phyloP scores from a whole-genome alignment of 768 basidiomycete species.

The Russula brevipes region DNA sequence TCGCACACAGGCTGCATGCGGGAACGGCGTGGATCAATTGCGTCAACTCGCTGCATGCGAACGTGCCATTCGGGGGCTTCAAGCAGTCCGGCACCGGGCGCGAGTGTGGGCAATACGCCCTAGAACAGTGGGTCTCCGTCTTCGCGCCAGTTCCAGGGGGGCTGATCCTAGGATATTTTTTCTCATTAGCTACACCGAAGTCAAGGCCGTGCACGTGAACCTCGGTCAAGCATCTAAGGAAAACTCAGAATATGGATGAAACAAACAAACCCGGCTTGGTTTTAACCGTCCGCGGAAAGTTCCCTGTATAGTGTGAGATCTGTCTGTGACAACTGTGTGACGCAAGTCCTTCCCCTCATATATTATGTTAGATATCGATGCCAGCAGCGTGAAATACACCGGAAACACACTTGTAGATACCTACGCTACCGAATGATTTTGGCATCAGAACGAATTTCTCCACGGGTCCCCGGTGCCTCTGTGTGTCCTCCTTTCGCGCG shows the following conservation, averaged over 20 bases:
- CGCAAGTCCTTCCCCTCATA: not conserved
- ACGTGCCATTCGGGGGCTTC: slow-evolving; percentile 61
- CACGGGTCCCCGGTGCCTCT: too few relatives aligned
- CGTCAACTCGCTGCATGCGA: slow-evolving; percentile 36
- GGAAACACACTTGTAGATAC: too few relatives aligned
- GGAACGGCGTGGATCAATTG: slow-evolving; percentile 73
- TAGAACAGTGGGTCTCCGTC: slow-evolving; percentile 28
- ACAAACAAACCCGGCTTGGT: not conserved
- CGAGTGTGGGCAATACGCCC: slow-evolving; percentile 55
- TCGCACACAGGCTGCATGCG: slow-evolving; percentile 70
- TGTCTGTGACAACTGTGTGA: not conserved
- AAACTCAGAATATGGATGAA: not conserved
- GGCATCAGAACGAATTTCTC: too few relatives aligned
- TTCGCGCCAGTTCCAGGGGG: not conserved
- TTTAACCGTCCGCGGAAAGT: too few relatives aligned
- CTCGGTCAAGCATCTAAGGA: slow-evolving; percentile 11
- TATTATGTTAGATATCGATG: too few relatives aligned
- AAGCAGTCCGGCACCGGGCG: slow-evolving; percentile 69
- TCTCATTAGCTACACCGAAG: slow-evolving; percentile 19
- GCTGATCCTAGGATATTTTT: not conserved
- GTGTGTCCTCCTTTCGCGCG: too few relatives aligned
- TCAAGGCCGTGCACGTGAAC: slow-evolving; percentile 23
- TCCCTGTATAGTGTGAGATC: not conserved
- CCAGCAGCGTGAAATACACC: too few relatives aligned
- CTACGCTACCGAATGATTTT: too few relatives aligned